These are phyloP conservation scores for Podaxis sp. DNA, from an alignment of 768 basidiomycete genomes.

Conservation along the genomic window DNA sequence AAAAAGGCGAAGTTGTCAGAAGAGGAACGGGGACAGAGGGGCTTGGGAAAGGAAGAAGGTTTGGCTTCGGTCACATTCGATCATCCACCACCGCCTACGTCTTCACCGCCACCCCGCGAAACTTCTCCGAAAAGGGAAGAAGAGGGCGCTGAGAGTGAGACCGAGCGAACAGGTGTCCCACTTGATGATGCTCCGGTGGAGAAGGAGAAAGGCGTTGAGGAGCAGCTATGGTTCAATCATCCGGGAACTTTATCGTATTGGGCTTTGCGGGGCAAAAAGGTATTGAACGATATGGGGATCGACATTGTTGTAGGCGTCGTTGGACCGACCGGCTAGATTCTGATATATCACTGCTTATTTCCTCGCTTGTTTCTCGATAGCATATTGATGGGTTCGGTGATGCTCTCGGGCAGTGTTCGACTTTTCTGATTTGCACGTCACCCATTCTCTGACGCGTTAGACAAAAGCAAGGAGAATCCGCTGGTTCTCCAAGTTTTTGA, in stretches of 20 bases:
- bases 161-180: conserved; percentile 12
- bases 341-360: background rate
- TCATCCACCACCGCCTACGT: background rate
- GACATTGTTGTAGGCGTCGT: conserved; percentile 41
- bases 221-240: conserved; percentile 54
- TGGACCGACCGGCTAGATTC: conserved; percentile 8
- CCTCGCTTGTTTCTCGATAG: background rate
- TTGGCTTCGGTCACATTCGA: background rate
- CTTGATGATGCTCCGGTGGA: background rate
- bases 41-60: background rate
- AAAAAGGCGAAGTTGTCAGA: conserved; percentile 12
- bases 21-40: background rate
- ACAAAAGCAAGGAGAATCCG: too few relatives aligned
- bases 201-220: background rate
- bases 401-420: background rate
- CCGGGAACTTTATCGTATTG: conserved; percentile 41
- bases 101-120: conserved; percentile 2
- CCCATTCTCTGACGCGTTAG: too few relatives aligned
- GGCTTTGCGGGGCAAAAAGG: conserved; percentile 48
- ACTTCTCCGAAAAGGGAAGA: background rate
- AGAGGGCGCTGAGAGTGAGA: background rate
- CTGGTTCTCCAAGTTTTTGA: too few relatives aligned
- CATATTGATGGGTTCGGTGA: background rate
- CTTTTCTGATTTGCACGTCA: background rate
- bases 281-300: conserved; percentile 49